These are phyloP conservation scores for Hortaea werneckii DNA, from an alignment of 2,329 filamentous ascomycete genomes.

Conservation along the genomic window DNA sequence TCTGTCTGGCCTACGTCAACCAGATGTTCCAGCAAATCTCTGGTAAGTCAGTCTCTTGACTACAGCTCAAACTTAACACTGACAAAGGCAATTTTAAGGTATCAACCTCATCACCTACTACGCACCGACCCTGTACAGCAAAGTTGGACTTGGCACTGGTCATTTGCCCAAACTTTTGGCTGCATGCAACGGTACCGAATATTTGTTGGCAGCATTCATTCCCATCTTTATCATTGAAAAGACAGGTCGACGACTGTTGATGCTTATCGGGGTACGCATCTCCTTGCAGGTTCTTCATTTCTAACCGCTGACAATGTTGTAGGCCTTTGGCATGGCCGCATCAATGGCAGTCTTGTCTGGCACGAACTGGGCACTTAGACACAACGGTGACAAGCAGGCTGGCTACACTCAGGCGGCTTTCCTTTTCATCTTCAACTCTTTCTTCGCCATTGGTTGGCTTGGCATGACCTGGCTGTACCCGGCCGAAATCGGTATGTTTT, in stretches of 20 bases:
- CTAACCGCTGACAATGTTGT: constrained; percentile 55
- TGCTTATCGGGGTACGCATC: constrained; percentile 50
- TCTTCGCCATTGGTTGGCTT: constrained; percentile 28
- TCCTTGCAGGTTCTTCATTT: constrained; percentile 1
- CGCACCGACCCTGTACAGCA: constrained; percentile 40
- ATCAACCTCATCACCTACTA: constrained; percentile 25
- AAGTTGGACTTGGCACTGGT: constrained; percentile 41
- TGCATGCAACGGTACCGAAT: constrained; percentile 45
- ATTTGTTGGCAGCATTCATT: constrained; percentile 40
- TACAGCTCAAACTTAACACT: background rate
- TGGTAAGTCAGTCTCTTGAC: background rate
- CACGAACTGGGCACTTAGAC: constrained; percentile 11
- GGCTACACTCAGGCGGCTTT: constrained; percentile 22
- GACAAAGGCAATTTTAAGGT: constrained; percentile 1
- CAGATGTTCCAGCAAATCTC: constrained; percentile 28
- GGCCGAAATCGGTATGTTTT: constrained; percentile 10
- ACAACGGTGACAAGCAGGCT: background rate
- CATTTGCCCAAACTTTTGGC: constrained; percentile 40
- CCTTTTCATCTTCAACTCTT: constrained; percentile 28
- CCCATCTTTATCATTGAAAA: constrained; percentile 42
- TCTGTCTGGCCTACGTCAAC: constrained; percentile 24
- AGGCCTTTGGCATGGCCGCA: constrained; percentile 40
- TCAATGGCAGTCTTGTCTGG: constrained; percentile 24
- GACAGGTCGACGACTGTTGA: constrained; percentile 52
- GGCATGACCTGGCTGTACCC: constrained; percentile 22